These are phyloP conservation scores for Lachnellula occidentalis DNA, from an alignment of 2,329 filamentous ascomycete species.

Conservation along the genomic window DNA sequence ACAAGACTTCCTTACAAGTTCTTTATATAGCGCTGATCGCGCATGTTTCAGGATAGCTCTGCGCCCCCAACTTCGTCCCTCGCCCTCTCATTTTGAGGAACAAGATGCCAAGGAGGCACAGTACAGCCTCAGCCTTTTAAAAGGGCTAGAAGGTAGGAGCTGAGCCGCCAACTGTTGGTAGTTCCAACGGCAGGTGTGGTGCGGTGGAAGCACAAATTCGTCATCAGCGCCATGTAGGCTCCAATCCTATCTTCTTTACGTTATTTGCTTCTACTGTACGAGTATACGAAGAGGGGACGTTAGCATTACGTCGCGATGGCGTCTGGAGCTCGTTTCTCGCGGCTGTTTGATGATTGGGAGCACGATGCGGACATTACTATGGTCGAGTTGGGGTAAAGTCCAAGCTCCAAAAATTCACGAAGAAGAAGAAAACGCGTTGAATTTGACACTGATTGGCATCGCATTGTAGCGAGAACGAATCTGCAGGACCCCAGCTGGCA, in stretches of 20 bases:
- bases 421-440: not conserved
- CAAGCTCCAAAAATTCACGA: not conserved
- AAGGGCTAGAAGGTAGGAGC: not conserved
- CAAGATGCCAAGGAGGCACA: too few relatives aligned
- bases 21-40: not conserved
- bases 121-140: not conserved
- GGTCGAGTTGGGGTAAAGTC: slow-evolving; percentile 9
- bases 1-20: too few relatives aligned
- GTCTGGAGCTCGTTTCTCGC: slow-evolving; percentile 1
- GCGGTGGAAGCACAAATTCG: not conserved
- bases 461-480: not conserved
- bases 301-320: not conserved
- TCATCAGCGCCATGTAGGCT: not conserved
- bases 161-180: not conserved
- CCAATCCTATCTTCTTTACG: not conserved
- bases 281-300: not conserved
- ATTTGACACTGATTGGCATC: not conserved
- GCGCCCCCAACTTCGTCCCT: not conserved
- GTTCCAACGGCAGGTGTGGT: not conserved
- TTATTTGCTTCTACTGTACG: too few relatives aligned
- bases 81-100: not conserved
- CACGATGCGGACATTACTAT: slow-evolving; percentile 10
- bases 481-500: not conserved
- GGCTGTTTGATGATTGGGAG: slow-evolving; percentile 12
- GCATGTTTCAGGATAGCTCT: not conserved